Conservation (phyloP, 116 monocot genomes). For the Iris pallida region DNA sequence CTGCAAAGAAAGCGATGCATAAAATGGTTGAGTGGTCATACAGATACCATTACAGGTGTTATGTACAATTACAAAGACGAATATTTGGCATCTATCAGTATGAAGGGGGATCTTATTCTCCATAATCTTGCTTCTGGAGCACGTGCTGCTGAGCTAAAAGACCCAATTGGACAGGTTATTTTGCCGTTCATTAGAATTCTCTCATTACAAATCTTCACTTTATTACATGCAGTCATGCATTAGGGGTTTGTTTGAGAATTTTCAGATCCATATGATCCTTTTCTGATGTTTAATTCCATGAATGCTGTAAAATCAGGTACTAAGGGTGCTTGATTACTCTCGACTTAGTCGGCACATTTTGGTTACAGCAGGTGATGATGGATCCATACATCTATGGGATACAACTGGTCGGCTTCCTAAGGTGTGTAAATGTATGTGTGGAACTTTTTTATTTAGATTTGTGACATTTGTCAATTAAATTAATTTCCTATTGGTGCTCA, state of each 20-base stretch:
- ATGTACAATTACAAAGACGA: constrained; percentile 97
- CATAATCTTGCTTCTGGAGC: constrained; percentile 94
- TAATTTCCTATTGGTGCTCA: neutral
- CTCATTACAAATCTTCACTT: neutral
- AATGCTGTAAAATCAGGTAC: constrained; percentile 50
- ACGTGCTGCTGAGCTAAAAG: constrained; percentile 79
- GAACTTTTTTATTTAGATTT: neutral
- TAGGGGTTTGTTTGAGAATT: neutral
- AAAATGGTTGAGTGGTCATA: constrained; percentile 92
- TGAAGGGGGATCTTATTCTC: constrained; percentile 92
- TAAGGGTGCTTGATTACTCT: constrained; percentile 97
- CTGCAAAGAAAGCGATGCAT: constrained; percentile 93
- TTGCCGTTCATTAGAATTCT: neutral
- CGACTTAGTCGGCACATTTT: constrained; percentile 83
- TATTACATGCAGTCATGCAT: neutral
- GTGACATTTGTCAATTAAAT: neutral
- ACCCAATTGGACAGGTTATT: constrained; percentile 91
- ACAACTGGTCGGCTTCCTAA: constrained; percentile 74
- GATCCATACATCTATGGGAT: constrained; percentile 94
- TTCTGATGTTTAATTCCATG: constrained; percentile 22
- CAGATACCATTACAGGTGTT: constrained; percentile 78
- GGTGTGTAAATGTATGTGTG: constrained; percentile 32
- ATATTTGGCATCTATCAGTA: constrained; percentile 89
- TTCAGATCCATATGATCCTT: constrained; percentile 4
- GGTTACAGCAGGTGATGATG: constrained; percentile 97